Evolutionary conservation across 352 stramenopile species (phyloP).

Genomic region (Globisporangium polare): DNA sequence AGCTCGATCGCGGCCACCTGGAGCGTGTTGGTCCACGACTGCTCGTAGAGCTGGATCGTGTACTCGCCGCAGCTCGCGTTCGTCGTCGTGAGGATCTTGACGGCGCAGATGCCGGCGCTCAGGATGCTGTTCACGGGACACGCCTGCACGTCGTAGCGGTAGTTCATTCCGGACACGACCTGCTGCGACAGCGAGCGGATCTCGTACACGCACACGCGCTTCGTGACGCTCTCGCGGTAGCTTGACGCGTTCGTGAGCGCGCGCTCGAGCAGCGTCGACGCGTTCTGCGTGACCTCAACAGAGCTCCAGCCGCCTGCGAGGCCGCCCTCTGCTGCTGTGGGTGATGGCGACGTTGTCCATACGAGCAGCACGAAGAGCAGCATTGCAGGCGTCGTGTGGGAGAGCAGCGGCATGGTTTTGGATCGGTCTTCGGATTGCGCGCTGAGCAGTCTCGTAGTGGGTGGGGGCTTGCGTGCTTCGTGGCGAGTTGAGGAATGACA

Average conservation of each 20-base stretch:
- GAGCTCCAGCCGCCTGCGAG: neutral
- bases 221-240: conserved; percentile 21
- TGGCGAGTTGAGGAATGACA: conserved; percentile 21
- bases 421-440: too few relatives aligned
- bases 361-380: neutral
- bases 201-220: conserved; percentile 38
- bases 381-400: neutral
- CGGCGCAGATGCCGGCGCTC: conserved; percentile 37
- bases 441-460: neutral
- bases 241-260: conserved; percentile 24
- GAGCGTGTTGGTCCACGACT: conserved; percentile 58
- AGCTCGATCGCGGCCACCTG: conserved; percentile 40
- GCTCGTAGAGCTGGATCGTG: conserved; percentile 50
- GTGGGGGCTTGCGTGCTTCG: neutral
- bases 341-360: neutral
- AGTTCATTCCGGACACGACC: conserved; percentile 75
- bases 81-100: conserved; percentile 15
- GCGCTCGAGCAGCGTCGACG: conserved; percentile 6
- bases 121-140: conserved; percentile 30
- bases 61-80: conserved; percentile 32
- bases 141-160: conserved; percentile 57
- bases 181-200: conserved; percentile 32
- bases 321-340: neutral
- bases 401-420: neutral
- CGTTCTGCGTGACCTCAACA: neutral